Evolutionary conservation across 306 rosid genomes (phyloP).

Genomic region (Vicia faba): DNA sequence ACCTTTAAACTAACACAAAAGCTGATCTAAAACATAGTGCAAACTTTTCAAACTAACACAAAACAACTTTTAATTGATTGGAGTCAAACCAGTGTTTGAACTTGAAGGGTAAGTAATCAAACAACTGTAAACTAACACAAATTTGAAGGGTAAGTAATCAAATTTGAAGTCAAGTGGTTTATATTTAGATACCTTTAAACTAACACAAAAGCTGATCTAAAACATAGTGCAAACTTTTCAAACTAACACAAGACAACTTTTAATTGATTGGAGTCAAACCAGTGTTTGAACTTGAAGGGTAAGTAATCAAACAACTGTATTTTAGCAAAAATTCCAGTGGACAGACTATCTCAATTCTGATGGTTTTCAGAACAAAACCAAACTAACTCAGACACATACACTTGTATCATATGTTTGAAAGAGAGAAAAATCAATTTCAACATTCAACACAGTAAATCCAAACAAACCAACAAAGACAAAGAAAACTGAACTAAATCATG

Average conservation of each 20-base stretch:
- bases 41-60: not conserved
- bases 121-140: too few species aligned
- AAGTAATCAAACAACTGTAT: not conserved
- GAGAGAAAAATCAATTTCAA: not conserved
- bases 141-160: not conserved
- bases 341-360: not conserved
- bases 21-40: not conserved
- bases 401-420: not conserved
- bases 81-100: not conserved
- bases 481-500: not conserved
- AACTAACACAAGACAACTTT: not conserved
- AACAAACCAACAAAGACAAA: not conserved
- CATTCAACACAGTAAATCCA: not conserved
- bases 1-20: too few species aligned
- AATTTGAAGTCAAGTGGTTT: too few species aligned
- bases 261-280: not conserved
- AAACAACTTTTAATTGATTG: not conserved
- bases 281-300: not conserved
- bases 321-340: not conserved
- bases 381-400: too few species aligned
- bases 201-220: not conserved
- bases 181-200: too few species aligned
- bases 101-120: not conserved
- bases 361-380: not conserved
- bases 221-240: not conserved